Evolutionary conservation across 23 red algal genomes (phyloP).

Genomic region (Cyanidiococcus yangmingshanensis): DNA sequence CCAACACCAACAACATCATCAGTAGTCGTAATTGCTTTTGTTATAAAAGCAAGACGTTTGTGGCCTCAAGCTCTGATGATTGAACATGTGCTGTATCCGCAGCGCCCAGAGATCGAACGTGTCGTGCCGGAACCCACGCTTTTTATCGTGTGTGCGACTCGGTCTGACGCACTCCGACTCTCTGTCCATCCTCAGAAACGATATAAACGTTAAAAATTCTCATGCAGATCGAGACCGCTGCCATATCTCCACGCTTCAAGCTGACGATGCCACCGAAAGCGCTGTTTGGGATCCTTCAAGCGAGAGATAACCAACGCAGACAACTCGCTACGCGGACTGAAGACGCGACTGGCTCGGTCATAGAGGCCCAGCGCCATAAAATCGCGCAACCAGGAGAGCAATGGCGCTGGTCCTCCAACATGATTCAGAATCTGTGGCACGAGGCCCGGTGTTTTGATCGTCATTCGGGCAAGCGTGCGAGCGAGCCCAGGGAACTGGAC

Average conservation of each 20-base stretch:
- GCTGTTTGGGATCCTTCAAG: background rate
- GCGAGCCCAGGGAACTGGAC: conserved; percentile 47
- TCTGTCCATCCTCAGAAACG: too few relatives aligned
- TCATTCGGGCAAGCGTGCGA: conserved; percentile 45
- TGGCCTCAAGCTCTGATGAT: too few relatives aligned
- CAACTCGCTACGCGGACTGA: background rate
- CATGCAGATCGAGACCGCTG: conserved; percentile 10
- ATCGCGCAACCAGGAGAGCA: conserved; percentile 1
- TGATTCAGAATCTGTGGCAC: conserved; percentile 19
- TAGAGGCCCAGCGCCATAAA: background rate
- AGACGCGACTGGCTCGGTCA: background rate
- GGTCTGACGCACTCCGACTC: too few relatives aligned
- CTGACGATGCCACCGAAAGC: conserved; percentile 7
- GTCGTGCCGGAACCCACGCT: too few relatives aligned
- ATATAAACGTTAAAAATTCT: too few relatives aligned
- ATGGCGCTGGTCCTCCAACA: background rate
- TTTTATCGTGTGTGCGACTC: too few relatives aligned
- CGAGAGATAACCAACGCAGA: background rate
- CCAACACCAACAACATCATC: too few relatives aligned
- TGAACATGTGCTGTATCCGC: too few relatives aligned
- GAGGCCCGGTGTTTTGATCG: conserved; percentile 29
- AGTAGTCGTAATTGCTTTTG: too few relatives aligned
- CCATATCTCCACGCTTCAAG: conserved; percentile 1
- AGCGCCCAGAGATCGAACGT: too few relatives aligned
- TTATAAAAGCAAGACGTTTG: too few relatives aligned